Percentiles rank a stretch among this genome's conserved stretches.
Conservation (phyloP, 371 early-diverging fungal species). For the Funneliformis caledonium region DNA sequence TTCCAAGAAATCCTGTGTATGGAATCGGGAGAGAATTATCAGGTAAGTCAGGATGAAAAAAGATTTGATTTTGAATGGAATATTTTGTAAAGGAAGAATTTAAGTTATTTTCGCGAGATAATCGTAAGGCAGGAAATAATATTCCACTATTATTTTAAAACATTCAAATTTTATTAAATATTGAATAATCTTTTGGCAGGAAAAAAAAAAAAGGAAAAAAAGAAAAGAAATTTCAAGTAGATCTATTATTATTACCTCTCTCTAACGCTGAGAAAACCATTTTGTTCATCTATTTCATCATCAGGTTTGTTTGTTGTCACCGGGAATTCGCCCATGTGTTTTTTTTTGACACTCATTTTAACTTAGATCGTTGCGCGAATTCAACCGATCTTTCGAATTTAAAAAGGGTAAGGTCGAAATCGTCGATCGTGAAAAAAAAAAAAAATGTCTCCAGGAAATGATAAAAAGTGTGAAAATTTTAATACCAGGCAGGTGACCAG, state of each 20-base stretch:
- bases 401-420: background rate
- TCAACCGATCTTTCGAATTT: background rate
- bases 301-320: background rate
- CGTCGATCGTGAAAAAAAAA: background rate
- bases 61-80: conserved; percentile 8
- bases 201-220: no score
- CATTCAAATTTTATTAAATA: background rate
- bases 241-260: background rate
- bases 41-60: conserved; percentile 35
- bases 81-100: conserved; percentile 3
- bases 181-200: background rate
- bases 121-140: background rate
- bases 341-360: background rate
- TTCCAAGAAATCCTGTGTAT: conserved; percentile 17
- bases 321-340: background rate
- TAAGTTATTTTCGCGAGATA: background rate
- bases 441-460: background rate
- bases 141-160: background rate
- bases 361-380: background rate
- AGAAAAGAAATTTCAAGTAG: no score
- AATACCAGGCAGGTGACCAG: background rate
- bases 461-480: no score
- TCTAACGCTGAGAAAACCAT: background rate
- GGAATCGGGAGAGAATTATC: conserved; percentile 34
- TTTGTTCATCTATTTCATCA: background rate